Evolutionary conservation across 2,329 filamentous ascomycete species (phyloP).

Genomic region (Talaromyces amestolkiae): DNA sequence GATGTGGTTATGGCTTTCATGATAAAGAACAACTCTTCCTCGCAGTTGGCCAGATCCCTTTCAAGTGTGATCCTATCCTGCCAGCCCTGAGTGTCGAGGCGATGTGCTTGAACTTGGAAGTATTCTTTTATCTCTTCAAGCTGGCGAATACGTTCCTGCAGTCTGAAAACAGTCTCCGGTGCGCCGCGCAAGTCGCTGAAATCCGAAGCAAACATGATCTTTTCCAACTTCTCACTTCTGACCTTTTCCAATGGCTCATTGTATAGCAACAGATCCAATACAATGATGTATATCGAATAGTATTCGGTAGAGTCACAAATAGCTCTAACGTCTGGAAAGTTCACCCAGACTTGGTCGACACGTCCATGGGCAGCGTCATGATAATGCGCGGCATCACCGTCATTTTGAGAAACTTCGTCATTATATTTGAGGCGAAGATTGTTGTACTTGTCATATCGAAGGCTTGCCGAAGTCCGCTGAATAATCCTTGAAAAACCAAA

Average conservation of each 20-base stretch:
- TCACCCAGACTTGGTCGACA: conserved; percentile 96
- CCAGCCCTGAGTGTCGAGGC: conserved; percentile 86
- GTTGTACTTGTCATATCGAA: conserved; percentile 98
- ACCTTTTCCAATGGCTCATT: conserved; percentile 96
- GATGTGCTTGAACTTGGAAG: conserved; percentile 88
- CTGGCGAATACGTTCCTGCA: conserved; percentile 90
- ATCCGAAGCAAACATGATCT: conserved; percentile 98
- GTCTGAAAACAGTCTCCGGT: conserved; percentile 83
- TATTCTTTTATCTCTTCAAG: conserved; percentile 94
- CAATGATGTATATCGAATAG: conserved; percentile 97
- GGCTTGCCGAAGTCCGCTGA: conserved; percentile 89
- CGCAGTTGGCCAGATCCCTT: conserved; percentile 80
- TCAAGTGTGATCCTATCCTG: conserved; percentile 86
- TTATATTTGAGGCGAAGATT: conserved; percentile 95
- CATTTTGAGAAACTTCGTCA: conserved; percentile 76
- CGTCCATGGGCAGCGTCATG: conserved; percentile 62
- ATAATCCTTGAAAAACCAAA: conserved; percentile 98
- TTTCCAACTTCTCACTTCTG: conserved; percentile 89
- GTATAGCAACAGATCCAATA: conserved; percentile 91
- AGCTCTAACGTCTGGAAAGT: conserved; percentile 91
- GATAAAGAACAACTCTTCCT: conserved; percentile 98
- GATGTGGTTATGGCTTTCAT: conserved; percentile 99
- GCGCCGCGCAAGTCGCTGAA: conserved; percentile 95
- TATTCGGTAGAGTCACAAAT: conserved; percentile 97
- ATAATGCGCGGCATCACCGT: conserved; percentile 42